Evolutionary conservation across 2,329 filamentous ascomycete genomes (phyloP).

Genomic region (Aspergillus quadricinctus): DNA sequence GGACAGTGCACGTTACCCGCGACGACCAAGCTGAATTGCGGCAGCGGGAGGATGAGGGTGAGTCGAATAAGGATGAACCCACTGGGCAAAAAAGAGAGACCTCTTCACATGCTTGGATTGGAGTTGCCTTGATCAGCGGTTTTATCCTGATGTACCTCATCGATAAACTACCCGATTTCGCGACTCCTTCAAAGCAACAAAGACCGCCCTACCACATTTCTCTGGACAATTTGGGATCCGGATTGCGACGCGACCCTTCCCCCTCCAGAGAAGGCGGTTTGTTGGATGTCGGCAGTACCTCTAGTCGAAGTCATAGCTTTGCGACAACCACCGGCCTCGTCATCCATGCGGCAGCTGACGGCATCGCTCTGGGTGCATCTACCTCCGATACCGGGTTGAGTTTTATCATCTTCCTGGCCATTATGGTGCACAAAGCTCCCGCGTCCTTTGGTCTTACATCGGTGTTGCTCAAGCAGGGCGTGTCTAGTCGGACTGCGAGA

Average conservation of each 20-base stretch:
- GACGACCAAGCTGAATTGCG: conserved; percentile 18
- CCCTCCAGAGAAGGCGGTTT: conserved; percentile 37
- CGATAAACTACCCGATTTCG: conserved; percentile 75
- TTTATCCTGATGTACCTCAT: conserved; percentile 98
- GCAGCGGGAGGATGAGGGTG: conserved; percentile 21
- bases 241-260: conserved; percentile 43
- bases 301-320: conserved; percentile 50
- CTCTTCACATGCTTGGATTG: conserved; percentile 70
- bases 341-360: conserved; percentile 91
- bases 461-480: conserved; percentile 81
- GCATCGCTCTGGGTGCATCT: conserved; percentile 91
- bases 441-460: conserved; percentile 93
- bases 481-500: conserved; percentile 79
- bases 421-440: conserved; percentile 96
- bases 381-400: conserved; percentile 74
- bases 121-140: conserved; percentile 77
- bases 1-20: conserved; percentile 19
- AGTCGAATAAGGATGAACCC: conserved; percentile 33
- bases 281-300: conserved; percentile 27
- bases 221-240: conserved; percentile 69
- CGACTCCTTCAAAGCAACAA: conserved; percentile 59
- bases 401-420: conserved; percentile 89
- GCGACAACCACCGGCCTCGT: conserved; percentile 93
- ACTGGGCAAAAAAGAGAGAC: conserved; percentile 41
- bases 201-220: conserved; percentile 80